phyloP scores from a whole-genome alignment of 192 early-diverging fungal species.

The Umbelopsis isabellina region DNA sequence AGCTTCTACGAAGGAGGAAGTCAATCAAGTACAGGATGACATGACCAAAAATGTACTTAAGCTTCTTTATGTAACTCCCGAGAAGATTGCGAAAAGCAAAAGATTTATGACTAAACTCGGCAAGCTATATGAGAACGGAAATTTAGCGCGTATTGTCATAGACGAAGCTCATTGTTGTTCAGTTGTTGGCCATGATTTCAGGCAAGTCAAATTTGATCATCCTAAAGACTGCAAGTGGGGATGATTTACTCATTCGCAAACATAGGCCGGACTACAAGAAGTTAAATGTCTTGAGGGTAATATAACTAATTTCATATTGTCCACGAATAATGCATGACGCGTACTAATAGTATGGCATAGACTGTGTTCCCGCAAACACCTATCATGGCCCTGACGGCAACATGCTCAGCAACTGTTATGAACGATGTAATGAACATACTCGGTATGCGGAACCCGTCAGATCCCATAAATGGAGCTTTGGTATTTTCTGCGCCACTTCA shows the following conservation, averaged over 20 bases:
- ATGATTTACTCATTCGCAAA: neutral
- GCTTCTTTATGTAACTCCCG: slow-evolving; percentile 89
- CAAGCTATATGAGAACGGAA: slow-evolving; percentile 56
- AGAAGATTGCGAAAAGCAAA: slow-evolving; percentile 78
- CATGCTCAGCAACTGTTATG: slow-evolving; percentile 60
- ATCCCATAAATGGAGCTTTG: slow-evolving; percentile 46
- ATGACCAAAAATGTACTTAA: slow-evolving; percentile 59
- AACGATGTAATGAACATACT: slow-evolving; percentile 55
- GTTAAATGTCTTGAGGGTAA: slow-evolving; percentile 33
- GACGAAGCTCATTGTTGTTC: slow-evolving; percentile 97
- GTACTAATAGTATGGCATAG: neutral
- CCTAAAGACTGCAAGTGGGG: neutral
- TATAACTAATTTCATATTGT: neutral
- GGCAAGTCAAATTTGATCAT: slow-evolving; percentile 34
- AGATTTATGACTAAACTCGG: slow-evolving; percentile 60
- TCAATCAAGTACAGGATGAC: slow-evolving; percentile 49
- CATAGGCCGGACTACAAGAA: slow-evolving; percentile 39
- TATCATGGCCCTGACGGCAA: slow-evolving; percentile 83
- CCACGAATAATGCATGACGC: neutral
- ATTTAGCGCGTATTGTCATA: slow-evolving; percentile 84
- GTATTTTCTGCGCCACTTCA: slow-evolving; percentile 49
- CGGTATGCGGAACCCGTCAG: slow-evolving; percentile 40
- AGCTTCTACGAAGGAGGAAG: slow-evolving; percentile 57
- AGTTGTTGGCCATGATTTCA: slow-evolving; percentile 98
- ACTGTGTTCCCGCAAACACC: slow-evolving; percentile 62